These are phyloP conservation scores for Chloromonas sp. DNA, from an alignment of 163 green algal genomes.

Conservation along the genomic window DNA sequence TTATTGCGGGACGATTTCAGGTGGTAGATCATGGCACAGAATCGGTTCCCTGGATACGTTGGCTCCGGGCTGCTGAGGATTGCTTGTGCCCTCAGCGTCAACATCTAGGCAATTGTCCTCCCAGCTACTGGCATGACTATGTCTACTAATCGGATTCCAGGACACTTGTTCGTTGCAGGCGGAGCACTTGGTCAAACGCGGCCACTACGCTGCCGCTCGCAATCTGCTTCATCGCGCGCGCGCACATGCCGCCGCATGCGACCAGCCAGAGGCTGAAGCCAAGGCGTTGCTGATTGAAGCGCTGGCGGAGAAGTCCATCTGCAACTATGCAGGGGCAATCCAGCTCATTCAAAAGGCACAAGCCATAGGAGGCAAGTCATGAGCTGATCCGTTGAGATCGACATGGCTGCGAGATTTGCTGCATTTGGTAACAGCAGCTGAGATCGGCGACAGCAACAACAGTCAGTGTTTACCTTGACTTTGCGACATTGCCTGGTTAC, in stretches of 20 bases:
- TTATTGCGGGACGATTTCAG: too few species aligned
- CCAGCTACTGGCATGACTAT: too few species aligned
- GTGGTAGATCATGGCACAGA: too few species aligned
- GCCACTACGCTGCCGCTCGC: conserved; percentile 29
- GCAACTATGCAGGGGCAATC: conserved; percentile 21
- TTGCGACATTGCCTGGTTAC: background rate
- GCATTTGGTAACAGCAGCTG: too few species aligned
- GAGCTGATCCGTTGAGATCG: too few species aligned
- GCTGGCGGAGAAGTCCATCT: conserved; percentile 13
- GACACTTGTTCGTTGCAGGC: background rate
- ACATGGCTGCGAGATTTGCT: too few species aligned
- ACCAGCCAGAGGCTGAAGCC: conserved; percentile 31
- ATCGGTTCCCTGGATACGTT: too few species aligned
- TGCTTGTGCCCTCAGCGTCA: too few species aligned
- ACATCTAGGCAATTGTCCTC: too few species aligned
- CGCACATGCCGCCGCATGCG: conserved; percentile 15
- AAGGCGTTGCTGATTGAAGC: conserved; percentile 23
- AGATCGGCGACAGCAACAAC: too few species aligned
- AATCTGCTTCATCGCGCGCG: conserved; percentile 22
- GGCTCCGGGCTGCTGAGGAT: too few species aligned
- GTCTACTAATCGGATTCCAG: too few species aligned
- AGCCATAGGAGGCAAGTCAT: background rate
- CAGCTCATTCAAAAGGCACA: conserved; percentile 18
- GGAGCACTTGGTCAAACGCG: conserved; percentile 21
- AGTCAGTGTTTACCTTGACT: background rate